Percentiles rank a stretch among this genome's conserved stretches.
Conservation (phyloP, 305 asterid species). For the Solanum chacoense region DNA sequence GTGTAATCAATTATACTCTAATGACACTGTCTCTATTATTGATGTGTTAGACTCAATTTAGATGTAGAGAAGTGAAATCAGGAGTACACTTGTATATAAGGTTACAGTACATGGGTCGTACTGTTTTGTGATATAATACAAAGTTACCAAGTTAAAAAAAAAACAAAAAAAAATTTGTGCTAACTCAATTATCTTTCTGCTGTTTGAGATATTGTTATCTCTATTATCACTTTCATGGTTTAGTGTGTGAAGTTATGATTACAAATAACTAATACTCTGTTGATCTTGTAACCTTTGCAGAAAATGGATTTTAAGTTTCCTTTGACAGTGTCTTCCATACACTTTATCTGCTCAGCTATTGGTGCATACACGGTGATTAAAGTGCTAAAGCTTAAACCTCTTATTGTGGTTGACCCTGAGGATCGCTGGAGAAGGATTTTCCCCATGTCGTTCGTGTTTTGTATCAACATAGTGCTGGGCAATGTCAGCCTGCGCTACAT, state of each 20-base stretch:
- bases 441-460: constrained; percentile 83
- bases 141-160: too few species aligned
- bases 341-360: constrained; percentile 75
- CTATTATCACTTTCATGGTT: background rate
- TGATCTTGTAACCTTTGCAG: constrained; percentile 26
- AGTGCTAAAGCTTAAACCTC: constrained; percentile 82
- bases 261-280: background rate
- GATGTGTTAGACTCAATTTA: too few species aligned
- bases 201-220: background rate
- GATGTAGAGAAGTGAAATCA: too few species aligned
- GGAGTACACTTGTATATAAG: too few species aligned
- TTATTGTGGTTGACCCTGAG: constrained; percentile 64
- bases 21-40: too few species aligned
- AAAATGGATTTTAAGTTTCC: constrained; percentile 90
- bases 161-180: too few species aligned
- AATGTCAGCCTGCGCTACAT: constrained; percentile 74
- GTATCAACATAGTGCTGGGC: constrained; percentile 76
- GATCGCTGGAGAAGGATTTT: constrained; percentile 94
- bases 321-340: constrained; percentile 73
- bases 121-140: too few species aligned
- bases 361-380: constrained; percentile 79
- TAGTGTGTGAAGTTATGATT: background rate
- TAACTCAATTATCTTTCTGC: background rate
- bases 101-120: too few species aligned
- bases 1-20: too few species aligned